Evolutionary conservation across 129 eudicot genomes (phyloP).

Genomic region (Flaveria sonorensis): DNA sequence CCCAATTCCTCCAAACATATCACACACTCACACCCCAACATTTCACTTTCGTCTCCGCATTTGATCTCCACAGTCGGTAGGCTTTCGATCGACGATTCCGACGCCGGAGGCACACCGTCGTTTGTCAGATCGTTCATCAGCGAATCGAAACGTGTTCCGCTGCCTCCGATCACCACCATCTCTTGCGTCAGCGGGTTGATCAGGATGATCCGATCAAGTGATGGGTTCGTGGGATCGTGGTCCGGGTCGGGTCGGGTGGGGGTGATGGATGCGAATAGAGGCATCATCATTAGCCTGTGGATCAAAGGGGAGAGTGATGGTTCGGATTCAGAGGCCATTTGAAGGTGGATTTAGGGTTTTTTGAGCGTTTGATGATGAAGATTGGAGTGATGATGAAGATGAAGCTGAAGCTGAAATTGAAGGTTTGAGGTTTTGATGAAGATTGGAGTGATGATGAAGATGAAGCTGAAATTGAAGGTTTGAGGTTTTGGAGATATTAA

Average conservation of each 20-base stretch:
- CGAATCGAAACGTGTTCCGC: conserved; percentile 31
- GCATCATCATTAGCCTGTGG: conserved; percentile 44
- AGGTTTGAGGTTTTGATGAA: background rate
- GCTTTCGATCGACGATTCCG: conserved; percentile 55
- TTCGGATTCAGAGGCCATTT: conserved; percentile 45
- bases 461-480: background rate
- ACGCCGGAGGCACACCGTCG: conserved; percentile 67
- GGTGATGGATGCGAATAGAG: conserved; percentile 38
- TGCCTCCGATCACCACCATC: conserved; percentile 55
- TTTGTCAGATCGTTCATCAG: conserved; percentile 37
- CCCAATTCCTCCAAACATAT: conserved; percentile 69
- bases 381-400: background rate
- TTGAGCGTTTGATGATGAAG: background rate
- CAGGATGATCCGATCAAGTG: conserved; percentile 50
- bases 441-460: background rate
- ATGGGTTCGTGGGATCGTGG: background rate
- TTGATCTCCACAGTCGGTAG: conserved; percentile 40
- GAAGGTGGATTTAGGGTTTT: background rate
- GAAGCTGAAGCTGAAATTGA: background rate
- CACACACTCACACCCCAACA: conserved; percentile 52
- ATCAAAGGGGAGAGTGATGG: conserved; percentile 29
- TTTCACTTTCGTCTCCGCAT: conserved; percentile 27
- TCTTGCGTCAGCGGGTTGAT: conserved; percentile 55
- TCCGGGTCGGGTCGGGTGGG: conserved; percentile 23
- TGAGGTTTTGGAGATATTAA: background rate